A percentile compares a stretch with the other conserved stretches of the same genome.
Evolutionary conservation across 805 yeast species (phyloP).

Genomic region (Torulaspora maleeae): DNA sequence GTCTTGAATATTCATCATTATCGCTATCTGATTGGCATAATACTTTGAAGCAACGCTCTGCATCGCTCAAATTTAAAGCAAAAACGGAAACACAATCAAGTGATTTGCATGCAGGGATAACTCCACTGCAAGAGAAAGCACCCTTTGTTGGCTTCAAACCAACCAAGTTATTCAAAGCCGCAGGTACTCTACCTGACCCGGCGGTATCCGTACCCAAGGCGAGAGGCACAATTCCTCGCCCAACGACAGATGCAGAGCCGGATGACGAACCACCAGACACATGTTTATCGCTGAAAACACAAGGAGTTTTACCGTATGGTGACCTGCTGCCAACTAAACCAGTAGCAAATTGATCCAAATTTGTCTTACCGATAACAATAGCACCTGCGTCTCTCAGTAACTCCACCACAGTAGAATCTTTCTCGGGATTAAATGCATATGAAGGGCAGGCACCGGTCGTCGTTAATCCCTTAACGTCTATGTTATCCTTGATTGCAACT

Average conservation of each 20-base stretch:
- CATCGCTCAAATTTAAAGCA: slow-evolving; percentile 71
- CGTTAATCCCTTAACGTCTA: slow-evolving; percentile 72
- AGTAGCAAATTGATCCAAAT: slow-evolving; percentile 95
- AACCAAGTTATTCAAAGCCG: slow-evolving; percentile 83
- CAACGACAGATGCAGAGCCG: slow-evolving; percentile 91
- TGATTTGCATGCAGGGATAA: slow-evolving; percentile 96
- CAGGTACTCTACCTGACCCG: slow-evolving; percentile 97
- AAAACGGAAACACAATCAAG: slow-evolving; percentile 90
- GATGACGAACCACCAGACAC: slow-evolving; percentile 96
- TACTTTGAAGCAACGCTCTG: slow-evolving; percentile 67
- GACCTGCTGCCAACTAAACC: slow-evolving; percentile 94
- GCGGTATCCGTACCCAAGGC: slow-evolving; percentile 96
- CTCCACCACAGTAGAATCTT: slow-evolving; percentile 71
- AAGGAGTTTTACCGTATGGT: slow-evolving; percentile 87
- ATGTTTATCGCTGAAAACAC: slow-evolving; percentile 68
- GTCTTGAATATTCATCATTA: slow-evolving; percentile 76
- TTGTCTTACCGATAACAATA: slow-evolving; percentile 87
- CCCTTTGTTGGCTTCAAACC: slow-evolving; percentile 95
- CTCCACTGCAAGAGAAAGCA: slow-evolving; percentile 78
- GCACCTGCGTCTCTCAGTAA: slow-evolving; percentile 87
- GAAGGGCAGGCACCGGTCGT: slow-evolving; percentile 98
- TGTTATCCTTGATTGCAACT: slow-evolving; percentile 89
- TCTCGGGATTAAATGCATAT: slow-evolving; percentile 59
- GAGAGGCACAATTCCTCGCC: slow-evolving; percentile 82
- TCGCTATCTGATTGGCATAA: slow-evolving; percentile 66